Percentiles rank a stretch among this genome's conserved stretches.
phyloP scores from a whole-genome alignment of 768 basidiomycete genomes.

The Macrolepiota dolichaula region DNA sequence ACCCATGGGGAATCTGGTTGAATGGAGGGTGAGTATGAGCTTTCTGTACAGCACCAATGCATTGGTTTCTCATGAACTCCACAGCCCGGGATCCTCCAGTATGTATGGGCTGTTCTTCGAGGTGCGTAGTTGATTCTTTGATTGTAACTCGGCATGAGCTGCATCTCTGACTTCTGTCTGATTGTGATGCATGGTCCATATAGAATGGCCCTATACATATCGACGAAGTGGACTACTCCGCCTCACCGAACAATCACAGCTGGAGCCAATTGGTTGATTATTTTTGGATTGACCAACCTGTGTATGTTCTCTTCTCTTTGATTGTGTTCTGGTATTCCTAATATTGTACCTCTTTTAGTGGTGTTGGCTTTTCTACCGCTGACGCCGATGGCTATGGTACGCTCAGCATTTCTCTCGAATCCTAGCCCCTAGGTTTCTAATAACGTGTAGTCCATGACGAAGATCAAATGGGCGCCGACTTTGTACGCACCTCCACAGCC shows the following conservation, averaged over 20 bases:
- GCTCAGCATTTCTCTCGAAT: constrained; percentile 14
- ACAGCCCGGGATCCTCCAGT: constrained; percentile 68
- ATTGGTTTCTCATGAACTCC: neutral
- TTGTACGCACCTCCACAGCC: constrained; percentile 31
- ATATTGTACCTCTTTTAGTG: constrained; percentile 21
- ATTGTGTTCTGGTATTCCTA: neutral
- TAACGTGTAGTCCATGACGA: constrained; percentile 46
- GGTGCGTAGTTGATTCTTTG: constrained; percentile 30
- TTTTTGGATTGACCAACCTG: constrained; percentile 75
- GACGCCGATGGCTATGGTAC: constrained; percentile 59
- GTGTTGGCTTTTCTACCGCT: constrained; percentile 62
- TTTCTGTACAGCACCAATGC: neutral
- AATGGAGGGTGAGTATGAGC: constrained; percentile 50
- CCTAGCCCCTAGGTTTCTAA: neutral
- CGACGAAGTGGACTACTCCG: constrained; percentile 39
- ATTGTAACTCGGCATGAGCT: too few relatives aligned
- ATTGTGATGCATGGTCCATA: constrained; percentile 44
- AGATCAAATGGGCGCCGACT: constrained; percentile 61
- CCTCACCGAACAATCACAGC: constrained; percentile 48
- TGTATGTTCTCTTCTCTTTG: constrained; percentile 30
- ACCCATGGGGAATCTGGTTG: constrained; percentile 74
- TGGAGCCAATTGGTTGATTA: constrained; percentile 63
- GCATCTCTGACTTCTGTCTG: too few relatives aligned
- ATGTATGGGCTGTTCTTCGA: constrained; percentile 62
- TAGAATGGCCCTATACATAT: constrained; percentile 73